These are phyloP conservation scores for Cyberlindnera xylosilytica DNA, from an alignment of 805 yeast species.

Conservation along the genomic window DNA sequence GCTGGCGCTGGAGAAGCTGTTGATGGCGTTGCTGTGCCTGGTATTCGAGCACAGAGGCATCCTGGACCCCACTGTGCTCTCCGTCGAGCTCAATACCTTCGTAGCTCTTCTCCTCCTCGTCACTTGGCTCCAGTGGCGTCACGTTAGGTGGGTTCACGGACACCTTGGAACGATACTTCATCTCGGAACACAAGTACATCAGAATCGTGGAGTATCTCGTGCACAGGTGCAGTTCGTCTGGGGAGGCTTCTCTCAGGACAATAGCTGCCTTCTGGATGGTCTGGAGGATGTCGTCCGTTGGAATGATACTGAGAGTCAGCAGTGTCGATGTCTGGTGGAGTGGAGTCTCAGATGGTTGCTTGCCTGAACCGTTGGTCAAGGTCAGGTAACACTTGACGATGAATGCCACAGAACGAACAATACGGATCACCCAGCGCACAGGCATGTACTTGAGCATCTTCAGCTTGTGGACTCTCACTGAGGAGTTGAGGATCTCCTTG, in stretches of 20 bases:
- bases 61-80: neutral
- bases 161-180: conserved; percentile 46
- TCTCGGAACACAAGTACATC: conserved; percentile 72
- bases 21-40: neutral
- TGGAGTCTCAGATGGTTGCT: conserved; percentile 33
- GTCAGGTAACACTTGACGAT: conserved; percentile 81
- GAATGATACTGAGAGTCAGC: conserved; percentile 55
- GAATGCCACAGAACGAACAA: conserved; percentile 86
- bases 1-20: neutral
- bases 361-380: conserved; percentile 35
- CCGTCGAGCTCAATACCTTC: neutral
- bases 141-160: conserved; percentile 28
- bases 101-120: conserved; percentile 16
- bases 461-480: conserved; percentile 63
- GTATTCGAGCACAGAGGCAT: neutral
- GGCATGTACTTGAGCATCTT: conserved; percentile 76
- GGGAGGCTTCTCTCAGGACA: conserved; percentile 75
- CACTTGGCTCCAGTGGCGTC: conserved; percentile 22
- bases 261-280: conserved; percentile 71
- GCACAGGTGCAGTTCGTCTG: conserved; percentile 85
- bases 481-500: conserved; percentile 68
- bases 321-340: conserved; percentile 45
- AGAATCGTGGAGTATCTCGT: conserved; percentile 74
- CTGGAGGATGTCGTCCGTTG: conserved; percentile 65
- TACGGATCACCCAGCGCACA: conserved; percentile 85